Conservation (phyloP, 768 basidiomycete species). For the Termitomyces sp. region DNA sequence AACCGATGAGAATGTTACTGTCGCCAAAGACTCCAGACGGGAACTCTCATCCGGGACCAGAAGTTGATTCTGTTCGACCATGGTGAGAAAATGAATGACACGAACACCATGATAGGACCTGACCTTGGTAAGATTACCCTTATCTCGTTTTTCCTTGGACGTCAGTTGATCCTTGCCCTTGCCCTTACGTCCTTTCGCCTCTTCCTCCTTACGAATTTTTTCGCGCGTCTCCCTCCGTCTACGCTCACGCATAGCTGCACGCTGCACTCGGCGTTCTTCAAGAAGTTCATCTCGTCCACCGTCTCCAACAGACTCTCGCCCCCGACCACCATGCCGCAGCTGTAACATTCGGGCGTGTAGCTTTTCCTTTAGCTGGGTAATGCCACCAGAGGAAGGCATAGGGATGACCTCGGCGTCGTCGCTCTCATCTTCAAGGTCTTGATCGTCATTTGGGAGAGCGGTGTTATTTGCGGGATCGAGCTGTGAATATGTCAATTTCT, state of each 20-base stretch:
- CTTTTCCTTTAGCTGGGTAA: conserved; percentile 64
- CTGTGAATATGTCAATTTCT: conserved; percentile 34
- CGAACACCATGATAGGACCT: not conserved
- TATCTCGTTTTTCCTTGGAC: conserved; percentile 29
- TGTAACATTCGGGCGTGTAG: conserved; percentile 70
- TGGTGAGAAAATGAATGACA: conserved; percentile 1
- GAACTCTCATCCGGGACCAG: conserved; percentile 57
- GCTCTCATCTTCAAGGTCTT: conserved; percentile 32
- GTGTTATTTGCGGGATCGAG: conserved; percentile 92
- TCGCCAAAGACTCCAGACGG: conserved; percentile 40
- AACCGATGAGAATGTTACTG: conserved; percentile 65
- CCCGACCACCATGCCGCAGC: conserved; percentile 47
- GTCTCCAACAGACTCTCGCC: conserved; percentile 14
- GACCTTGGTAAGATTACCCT: conserved; percentile 55
- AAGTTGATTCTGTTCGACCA: conserved; percentile 53
- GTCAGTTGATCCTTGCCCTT: conserved; percentile 37
- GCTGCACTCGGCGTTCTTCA: conserved; percentile 71
- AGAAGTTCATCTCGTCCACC: conserved; percentile 78
- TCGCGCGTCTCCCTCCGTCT: conserved; percentile 84
- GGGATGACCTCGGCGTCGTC: conserved; percentile 46
- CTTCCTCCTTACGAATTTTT: conserved; percentile 67
- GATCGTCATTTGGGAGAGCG: conserved; percentile 25
- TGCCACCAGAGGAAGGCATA: conserved; percentile 62
- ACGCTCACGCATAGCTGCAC: conserved; percentile 82
- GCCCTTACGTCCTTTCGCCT: conserved; percentile 48